Evolutionary conservation across 352 stramenopile species (phyloP).

Genomic region (Phytophthora constricta): DNA sequence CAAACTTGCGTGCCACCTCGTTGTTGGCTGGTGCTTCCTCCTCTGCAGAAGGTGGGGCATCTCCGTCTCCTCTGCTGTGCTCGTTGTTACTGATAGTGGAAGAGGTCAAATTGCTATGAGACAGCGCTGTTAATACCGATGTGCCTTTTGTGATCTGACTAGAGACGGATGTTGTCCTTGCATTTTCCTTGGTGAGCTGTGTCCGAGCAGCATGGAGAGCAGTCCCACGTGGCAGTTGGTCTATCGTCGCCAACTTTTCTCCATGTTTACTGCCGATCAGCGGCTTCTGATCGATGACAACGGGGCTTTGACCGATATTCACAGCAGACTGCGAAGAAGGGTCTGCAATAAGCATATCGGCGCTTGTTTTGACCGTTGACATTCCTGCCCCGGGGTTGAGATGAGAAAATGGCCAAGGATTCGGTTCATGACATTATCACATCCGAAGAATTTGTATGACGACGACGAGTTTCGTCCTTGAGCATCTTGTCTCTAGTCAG

Average conservation of each 20-base stretch:
- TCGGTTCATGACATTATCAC: background rate
- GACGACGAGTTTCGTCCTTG: too few species aligned
- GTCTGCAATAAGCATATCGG: too few species aligned
- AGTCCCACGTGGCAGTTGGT: slow-evolving; percentile 54
- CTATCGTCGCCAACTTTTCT: slow-evolving; percentile 10
- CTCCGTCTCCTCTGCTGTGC: slow-evolving; percentile 14
- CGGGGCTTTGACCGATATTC: background rate
- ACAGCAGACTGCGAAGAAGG: too few species aligned
- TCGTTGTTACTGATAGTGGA: slow-evolving; percentile 8
- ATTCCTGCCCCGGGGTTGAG: slow-evolving; percentile 15
- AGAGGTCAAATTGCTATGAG: background rate
- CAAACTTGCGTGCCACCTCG: background rate
- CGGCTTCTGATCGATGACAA: background rate
- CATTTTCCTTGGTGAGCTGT: slow-evolving; percentile 9
- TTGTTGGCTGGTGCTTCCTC: slow-evolving; percentile 1
- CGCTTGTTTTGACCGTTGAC: slow-evolving; percentile 14
- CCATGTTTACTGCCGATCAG: slow-evolving; percentile 5
- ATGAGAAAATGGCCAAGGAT: slow-evolving; percentile 19
- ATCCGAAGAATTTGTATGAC: too few species aligned
- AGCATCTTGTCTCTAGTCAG: slow-evolving; percentile 17
- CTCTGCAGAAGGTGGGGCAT: background rate
- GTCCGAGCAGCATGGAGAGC: slow-evolving; percentile 61
- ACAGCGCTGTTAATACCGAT: background rate
- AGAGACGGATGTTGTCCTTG: slow-evolving; percentile 6
- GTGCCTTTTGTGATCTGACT: background rate